Percentiles rank a stretch among this genome's conserved stretches.
Conservation (phyloP, 192 early-diverging fungal species). For the Entomortierella parvispora region DNA sequence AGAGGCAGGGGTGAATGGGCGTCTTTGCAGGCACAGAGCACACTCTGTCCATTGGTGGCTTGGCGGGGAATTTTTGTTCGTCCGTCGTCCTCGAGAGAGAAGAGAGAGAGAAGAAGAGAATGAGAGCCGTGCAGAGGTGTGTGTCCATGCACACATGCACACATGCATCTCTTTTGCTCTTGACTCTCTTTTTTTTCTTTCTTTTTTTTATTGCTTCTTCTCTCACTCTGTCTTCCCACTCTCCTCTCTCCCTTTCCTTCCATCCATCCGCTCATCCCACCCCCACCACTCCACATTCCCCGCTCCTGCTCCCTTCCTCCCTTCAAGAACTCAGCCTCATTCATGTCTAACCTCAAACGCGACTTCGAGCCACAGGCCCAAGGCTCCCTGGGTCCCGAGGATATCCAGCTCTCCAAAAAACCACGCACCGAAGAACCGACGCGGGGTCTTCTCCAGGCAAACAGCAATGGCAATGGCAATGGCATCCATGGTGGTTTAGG, state of each 20-base stretch:
- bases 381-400: slow-evolving; percentile 18
- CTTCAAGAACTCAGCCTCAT: neutral
- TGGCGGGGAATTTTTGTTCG: too few relatives aligned
- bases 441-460: neutral
- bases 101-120: neutral
- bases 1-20: too few relatives aligned
- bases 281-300: neutral
- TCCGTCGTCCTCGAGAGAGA: too few relatives aligned
- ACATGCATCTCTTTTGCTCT: neutral
- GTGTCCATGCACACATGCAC: neutral
- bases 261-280: neutral
- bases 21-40: too few relatives aligned
- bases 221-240: neutral
- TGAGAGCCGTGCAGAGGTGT: neutral
- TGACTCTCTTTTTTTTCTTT: neutral
- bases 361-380: slow-evolving; percentile 40
- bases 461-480: slow-evolving; percentile 15
- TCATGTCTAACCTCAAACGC: slow-evolving; percentile 49
- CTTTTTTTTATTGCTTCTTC: neutral
- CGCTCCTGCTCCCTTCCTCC: neutral
- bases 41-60: too few relatives aligned
- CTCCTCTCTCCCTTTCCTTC: neutral
- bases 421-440: slow-evolving; percentile 26
- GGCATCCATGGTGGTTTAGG: too few relatives aligned
- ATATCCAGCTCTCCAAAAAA: slow-evolving; percentile 29